Base-by-base conservation (phyloP, 768 basidiomycete species). In the Lactarius pseudohatsudake region DNA sequence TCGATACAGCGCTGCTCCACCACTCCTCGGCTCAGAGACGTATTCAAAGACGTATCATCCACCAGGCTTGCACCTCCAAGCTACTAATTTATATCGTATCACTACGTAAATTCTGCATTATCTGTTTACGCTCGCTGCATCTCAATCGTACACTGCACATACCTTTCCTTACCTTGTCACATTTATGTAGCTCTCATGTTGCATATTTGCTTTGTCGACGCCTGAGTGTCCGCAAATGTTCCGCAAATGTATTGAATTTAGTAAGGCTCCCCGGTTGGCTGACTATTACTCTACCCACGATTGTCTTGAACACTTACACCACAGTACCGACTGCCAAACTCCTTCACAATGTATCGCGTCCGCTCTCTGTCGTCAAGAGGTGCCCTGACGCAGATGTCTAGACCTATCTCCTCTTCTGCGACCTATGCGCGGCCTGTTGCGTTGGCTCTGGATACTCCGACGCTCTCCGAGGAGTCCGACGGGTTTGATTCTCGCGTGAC, bases 401-500 rank as follows among this genome's bases (percentile, higher is more conserved):
- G 65, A 45, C 41, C 53, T 16, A 26, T 68, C 10, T 61, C 30
- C 2, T 62, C 68, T 20, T 66, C 62, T 40, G 40, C 57, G 15
- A 36, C 62, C 26, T 66, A 66, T 28, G 64, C 67, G 30, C 64
- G 45, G 32, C 69, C 66, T 40, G 64, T 62, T 50, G 41, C 69
- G 18, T 45, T 92, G 22, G 84, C 86, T 7, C 76, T 90, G 26
- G 79, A 83, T 61, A 82, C 85, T 1, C 91, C 86, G 3, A 81
- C 84, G 11, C 70, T 77, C 1, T 79, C 82, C 32, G 83, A 83
- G 47, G 92, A 94, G 76, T 72, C 79, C 2, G 77, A 80, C 22
- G 79, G 82, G 64, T 90, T 91, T 73, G 78, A 85, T 20, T 80
- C 80, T 26, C 85, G 91, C 16, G 82, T 86, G n/a, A 76, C 80